These are phyloP conservation scores for Microsporum ferrugineum DNA, from an alignment of 2,329 filamentous ascomycete species.

Conservation along the genomic window DNA sequence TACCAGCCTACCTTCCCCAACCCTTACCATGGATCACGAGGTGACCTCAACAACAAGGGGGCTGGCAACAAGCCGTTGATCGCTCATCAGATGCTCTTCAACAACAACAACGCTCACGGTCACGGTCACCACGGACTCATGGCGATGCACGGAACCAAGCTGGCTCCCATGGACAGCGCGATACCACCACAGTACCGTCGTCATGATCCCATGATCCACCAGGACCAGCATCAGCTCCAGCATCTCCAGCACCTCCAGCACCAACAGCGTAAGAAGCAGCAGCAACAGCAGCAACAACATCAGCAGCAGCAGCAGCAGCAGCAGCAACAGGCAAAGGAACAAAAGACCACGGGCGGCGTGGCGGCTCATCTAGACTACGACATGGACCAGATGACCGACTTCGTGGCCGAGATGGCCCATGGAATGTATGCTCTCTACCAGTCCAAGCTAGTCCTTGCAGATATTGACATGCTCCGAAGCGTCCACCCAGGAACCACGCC, in stretches of 20 bases:
- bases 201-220: constrained; percentile 21
- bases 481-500: constrained; percentile 52
- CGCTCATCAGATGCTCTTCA: constrained; percentile 16
- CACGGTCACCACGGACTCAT: constrained; percentile 20
- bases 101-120: background rate
- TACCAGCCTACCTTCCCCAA: constrained; percentile 29
- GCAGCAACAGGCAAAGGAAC: constrained; percentile 41
- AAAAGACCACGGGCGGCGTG: constrained; percentile 68
- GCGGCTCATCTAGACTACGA: constrained; percentile 93
- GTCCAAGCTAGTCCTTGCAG: constrained; percentile 46
- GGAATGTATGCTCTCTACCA: constrained; percentile 53
- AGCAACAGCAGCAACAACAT: constrained; percentile 1
- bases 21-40: background rate
- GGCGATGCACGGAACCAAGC: constrained; percentile 32
- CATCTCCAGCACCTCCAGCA: background rate
- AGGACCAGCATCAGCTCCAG: constrained; percentile 8
- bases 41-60: background rate
- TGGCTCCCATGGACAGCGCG: constrained; percentile 32
- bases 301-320: constrained; percentile 21
- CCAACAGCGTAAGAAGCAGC: constrained; percentile 20
- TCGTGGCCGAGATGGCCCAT: constrained; percentile 80
- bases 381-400: constrained; percentile 91
- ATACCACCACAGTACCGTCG: constrained; percentile 33
- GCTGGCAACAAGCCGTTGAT: constrained; percentile 15
- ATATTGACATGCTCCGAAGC: constrained; percentile 53